These are phyloP conservation scores for Zygosaccharomyces lentus DNA, from an alignment of 805 yeast species.

Conservation along the genomic window DNA sequence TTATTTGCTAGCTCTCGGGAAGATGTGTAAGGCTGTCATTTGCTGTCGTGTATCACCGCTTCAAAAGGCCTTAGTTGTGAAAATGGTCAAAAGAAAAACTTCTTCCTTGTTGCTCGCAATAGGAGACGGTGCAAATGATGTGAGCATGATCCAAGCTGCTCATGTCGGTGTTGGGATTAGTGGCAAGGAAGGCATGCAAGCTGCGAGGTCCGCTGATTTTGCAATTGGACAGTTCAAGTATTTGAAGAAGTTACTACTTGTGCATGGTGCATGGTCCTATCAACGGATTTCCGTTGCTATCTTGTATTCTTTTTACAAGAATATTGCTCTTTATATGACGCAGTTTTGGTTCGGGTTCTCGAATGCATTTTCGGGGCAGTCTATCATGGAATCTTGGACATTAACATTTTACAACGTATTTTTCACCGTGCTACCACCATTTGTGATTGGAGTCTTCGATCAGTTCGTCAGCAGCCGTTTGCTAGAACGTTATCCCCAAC, in stretches of 20 bases:
- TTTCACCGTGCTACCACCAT: conserved; percentile 93
- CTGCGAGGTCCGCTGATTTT: conserved; percentile 96
- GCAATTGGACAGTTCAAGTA: conserved; percentile 94
- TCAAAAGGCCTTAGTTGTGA: conserved; percentile 94
- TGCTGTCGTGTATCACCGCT: conserved; percentile 98
- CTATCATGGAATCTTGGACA: conserved; percentile 96
- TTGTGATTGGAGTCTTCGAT: conserved; percentile 93
- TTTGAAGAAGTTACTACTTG: conserved; percentile 74
- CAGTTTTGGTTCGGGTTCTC: conserved; percentile 97
- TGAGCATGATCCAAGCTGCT: conserved; percentile 98
- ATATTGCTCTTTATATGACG: conserved; percentile 92
- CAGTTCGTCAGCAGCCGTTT: conserved; percentile 90
- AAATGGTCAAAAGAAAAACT: conserved; percentile 82
- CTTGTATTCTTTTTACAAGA: conserved; percentile 91
- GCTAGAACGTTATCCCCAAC: conserved; percentile 85
- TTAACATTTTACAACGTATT: conserved; percentile 92
- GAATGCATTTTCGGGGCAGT: conserved; percentile 92
- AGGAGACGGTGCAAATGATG: conserved; percentile 99
- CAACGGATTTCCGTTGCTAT: conserved; percentile 92
- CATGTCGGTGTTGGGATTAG: conserved; percentile 99
- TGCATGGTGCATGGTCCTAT: conserved; percentile 97
- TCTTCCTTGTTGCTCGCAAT: conserved; percentile 75
- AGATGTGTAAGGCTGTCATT: conserved; percentile 88
- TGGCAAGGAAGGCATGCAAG: conserved; percentile 99
- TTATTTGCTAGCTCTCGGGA: conserved; percentile 70